Conservation (phyloP, 2,329 filamentous ascomycete species). For the Stemphylium lycopersici region DNA sequence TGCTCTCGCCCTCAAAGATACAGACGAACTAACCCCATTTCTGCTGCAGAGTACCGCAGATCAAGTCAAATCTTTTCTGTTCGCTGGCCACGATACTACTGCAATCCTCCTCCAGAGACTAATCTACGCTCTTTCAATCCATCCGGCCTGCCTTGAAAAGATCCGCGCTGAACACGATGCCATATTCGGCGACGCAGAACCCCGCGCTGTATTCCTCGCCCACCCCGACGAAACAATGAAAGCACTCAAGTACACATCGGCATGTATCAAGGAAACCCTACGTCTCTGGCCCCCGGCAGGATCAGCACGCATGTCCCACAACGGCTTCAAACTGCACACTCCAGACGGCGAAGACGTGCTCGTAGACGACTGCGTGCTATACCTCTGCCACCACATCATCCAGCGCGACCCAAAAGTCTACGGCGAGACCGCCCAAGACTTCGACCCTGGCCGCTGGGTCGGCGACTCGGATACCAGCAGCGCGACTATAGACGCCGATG, state of each 20-base stretch:
- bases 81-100: constrained; percentile 57
- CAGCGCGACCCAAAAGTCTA: constrained; percentile 46
- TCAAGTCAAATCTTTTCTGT: constrained; percentile 52
- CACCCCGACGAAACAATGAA: constrained; percentile 57
- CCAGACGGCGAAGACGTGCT: constrained; percentile 53
- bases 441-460: constrained; percentile 47
- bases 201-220: constrained; percentile 49
- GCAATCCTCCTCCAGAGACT: constrained; percentile 41
- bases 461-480: constrained; percentile 42
- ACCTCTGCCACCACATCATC: constrained; percentile 51
- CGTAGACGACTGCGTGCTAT: constrained; percentile 54
- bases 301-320: constrained; percentile 47
- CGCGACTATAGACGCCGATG: constrained; percentile 20
- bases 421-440: constrained; percentile 40
- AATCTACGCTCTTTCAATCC: constrained; percentile 40
- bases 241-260: constrained; percentile 58
- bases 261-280: constrained; percentile 62
- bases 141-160: constrained; percentile 37
- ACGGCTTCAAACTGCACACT: constrained; percentile 52
- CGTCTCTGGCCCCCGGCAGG: constrained; percentile 60
- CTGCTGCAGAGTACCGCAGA: constrained; percentile 49
- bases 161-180: constrained; percentile 59
- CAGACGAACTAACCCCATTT: constrained; percentile 43
- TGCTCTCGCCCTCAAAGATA: constrained; percentile 42
- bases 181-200: constrained; percentile 56